phyloP scores from a whole-genome alignment of 768 basidiomycete genomes.

The Mycena indigotica region DNA sequence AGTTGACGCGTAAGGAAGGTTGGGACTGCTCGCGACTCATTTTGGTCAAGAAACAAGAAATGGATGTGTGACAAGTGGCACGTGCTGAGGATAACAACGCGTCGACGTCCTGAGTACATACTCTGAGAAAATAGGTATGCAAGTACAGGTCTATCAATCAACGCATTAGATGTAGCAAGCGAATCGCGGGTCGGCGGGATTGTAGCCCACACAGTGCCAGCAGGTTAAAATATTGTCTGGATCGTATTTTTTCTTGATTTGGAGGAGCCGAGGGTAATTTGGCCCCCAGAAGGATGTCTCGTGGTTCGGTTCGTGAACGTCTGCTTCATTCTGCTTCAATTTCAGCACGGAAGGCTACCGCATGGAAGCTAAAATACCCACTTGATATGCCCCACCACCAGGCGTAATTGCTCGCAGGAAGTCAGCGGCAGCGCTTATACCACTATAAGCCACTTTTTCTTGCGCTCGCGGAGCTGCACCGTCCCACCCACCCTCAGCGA shows the following conservation, averaged over 20 bases:
- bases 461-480: conserved; percentile 26
- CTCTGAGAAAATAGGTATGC: no score
- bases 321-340: conserved; percentile 30
- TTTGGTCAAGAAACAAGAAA: not conserved
- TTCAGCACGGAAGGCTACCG: not conserved
- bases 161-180: conserved; percentile 14
- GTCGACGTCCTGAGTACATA: not conserved
- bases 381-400: conserved; percentile 10
- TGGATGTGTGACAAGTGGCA: not conserved
- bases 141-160: no score
- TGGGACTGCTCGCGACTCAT: conserved; percentile 24
- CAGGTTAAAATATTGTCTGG: conserved; percentile 29
- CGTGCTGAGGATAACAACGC: not conserved
- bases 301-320: conserved; percentile 32
- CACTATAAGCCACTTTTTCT: conserved; percentile 22
- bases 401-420: conserved; percentile 29
- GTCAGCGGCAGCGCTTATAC: conserved; percentile 23
- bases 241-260: conserved; percentile 34
- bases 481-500: conserved; percentile 29
- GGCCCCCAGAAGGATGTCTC: conserved; percentile 33
- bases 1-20: conserved; percentile 60
- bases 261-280: conserved; percentile 26
- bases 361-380: not conserved
- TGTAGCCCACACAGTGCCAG: conserved; percentile 31
- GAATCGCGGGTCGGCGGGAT: conserved; percentile 18